Evolutionary conservation across 768 basidiomycete genomes (phyloP).

Genomic region (Termitomyces eurrhizus): DNA sequence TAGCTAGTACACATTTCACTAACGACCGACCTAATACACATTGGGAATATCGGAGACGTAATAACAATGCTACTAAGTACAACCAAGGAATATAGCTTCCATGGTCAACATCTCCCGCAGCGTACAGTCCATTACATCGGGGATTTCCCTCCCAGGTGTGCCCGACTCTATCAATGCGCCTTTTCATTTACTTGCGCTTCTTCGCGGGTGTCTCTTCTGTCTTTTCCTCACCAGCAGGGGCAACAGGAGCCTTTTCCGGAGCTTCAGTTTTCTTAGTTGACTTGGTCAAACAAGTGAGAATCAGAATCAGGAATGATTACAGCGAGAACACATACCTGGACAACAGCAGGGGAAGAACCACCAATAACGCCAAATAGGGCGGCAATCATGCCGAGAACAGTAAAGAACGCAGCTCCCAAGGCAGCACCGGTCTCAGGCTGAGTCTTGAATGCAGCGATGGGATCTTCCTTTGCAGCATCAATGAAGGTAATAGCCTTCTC

Average conservation of each 20-base stretch:
- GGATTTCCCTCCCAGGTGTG: slow-evolving; percentile 15
- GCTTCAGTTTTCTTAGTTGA: slow-evolving; percentile 78
- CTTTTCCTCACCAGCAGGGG: slow-evolving; percentile 71
- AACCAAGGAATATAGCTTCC: slow-evolving; percentile 11
- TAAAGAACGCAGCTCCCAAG: slow-evolving; percentile 68
- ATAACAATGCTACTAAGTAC: slow-evolving; percentile 12
- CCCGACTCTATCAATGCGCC: background rate
- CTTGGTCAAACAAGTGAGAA: slow-evolving; percentile 24
- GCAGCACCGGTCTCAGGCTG: slow-evolving; percentile 86
- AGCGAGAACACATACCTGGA: slow-evolving; percentile 42
- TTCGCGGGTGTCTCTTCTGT: slow-evolving; percentile 64
- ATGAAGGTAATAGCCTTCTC: slow-evolving; percentile 76
- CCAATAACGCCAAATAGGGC: slow-evolving; percentile 78
- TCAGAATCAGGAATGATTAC: background rate
- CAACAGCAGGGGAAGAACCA: slow-evolving; percentile 62
- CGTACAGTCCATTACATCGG: slow-evolving; percentile 8
- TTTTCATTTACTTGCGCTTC: slow-evolving; percentile 53
- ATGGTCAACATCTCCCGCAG: slow-evolving; percentile 11
- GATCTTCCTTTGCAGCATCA: slow-evolving; percentile 71
- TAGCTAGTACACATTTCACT: slow-evolving; percentile 17
- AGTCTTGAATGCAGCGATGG: slow-evolving; percentile 77
- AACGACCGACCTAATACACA: slow-evolving; percentile 11
- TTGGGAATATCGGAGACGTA: slow-evolving; percentile 12
- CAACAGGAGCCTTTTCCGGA: slow-evolving; percentile 53
- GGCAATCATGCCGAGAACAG: slow-evolving; percentile 82